Evolutionary conservation across 768 basidiomycete genomes (phyloP).

Genomic region (Steccherinum ochraceum): DNA sequence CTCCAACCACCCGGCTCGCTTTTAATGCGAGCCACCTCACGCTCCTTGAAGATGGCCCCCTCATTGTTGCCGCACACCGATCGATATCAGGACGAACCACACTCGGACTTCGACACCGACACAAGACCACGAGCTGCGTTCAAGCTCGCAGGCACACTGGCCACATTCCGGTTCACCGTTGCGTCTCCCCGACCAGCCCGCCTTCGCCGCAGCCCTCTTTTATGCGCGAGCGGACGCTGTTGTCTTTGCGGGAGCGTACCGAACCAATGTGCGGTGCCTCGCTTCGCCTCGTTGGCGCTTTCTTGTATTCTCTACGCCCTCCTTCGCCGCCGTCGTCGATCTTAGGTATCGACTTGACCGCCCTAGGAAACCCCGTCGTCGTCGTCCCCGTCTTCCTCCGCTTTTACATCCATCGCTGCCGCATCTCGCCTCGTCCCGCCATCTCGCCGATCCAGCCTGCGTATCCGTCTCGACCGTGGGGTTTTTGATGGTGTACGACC

Average conservation of each 20-base stretch:
- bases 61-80: neutral
- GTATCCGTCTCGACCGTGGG: slow-evolving; percentile 2
- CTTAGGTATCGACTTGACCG: neutral
- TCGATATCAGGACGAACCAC: neutral
- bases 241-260: slow-evolving; percentile 35
- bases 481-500: slow-evolving; percentile 71
- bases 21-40: neutral
- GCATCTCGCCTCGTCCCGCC: slow-evolving; percentile 40
- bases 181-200: neutral
- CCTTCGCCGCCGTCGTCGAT: slow-evolving; percentile 8
- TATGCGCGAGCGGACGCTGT: neutral
- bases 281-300: slow-evolving; percentile 35
- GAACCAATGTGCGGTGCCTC: slow-evolving; percentile 54
- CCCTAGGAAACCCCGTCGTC: neutral
- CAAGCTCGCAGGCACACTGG: neutral
- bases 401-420: neutral
- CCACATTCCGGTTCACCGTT: neutral
- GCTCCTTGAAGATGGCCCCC: neutral
- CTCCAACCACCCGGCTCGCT: neutral
- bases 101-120: neutral
- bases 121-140: neutral
- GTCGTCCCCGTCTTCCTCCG: slow-evolving; percentile 2
- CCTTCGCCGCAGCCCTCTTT: neutral
- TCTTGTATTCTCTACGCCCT: slow-evolving; percentile 40
- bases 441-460: slow-evolving; percentile 24